Evolutionary conservation across 805 yeast genomes (phyloP), one percentile per base, ranked within the genome.

Genomic region (Saccharomycopsis sp.): DNA sequence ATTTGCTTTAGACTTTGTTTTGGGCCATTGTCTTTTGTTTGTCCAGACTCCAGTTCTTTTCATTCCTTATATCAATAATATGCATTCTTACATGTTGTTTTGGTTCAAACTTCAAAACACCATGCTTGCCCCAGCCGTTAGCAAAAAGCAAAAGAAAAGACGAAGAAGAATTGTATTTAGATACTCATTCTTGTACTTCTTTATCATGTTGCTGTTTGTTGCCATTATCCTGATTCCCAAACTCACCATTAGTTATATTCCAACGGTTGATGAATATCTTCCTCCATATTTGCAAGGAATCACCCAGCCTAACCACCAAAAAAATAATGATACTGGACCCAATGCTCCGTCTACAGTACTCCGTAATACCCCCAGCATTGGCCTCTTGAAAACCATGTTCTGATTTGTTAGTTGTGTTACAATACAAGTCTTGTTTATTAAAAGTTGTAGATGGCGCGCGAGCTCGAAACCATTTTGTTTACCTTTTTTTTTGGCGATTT

Each of bases 1-100:
- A 66, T 92, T 94, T 61, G 89, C 96, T 23, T 95, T 95, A 59
- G 99, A 92, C 64, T 94, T 92, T 61, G 67, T 88, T 42, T 72
- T 94, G 57, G 97, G 97, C 42, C 99, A 92, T 60, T 57, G 84
- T 54, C 66, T 92, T 45, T 68, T 92, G 60, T 83, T 89, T 71
- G 67, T 78, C 52, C 97, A 89, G 67, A 72, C 85, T 61, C 99
- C 99, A 54, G 57, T 87, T 39, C 68, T 94, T 49, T 69, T 73
- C 49, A 68, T 89, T 55, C 99, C 99, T 56, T 70, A 75, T 61
- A 67, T 87, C 61, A 98, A 92, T 67, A 84, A 84, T 69, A 87
- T 95, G 95, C 99, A 92, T 65, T 89, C 98, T 34, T 79, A 87
- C 62, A 81, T 89, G 94, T 71, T 92, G 64, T 92, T 92, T 80